These are phyloP conservation scores for Penicillium cinerascens DNA, from an alignment of 495 filamentous ascomycete genomes.

Conservation along the genomic window DNA sequence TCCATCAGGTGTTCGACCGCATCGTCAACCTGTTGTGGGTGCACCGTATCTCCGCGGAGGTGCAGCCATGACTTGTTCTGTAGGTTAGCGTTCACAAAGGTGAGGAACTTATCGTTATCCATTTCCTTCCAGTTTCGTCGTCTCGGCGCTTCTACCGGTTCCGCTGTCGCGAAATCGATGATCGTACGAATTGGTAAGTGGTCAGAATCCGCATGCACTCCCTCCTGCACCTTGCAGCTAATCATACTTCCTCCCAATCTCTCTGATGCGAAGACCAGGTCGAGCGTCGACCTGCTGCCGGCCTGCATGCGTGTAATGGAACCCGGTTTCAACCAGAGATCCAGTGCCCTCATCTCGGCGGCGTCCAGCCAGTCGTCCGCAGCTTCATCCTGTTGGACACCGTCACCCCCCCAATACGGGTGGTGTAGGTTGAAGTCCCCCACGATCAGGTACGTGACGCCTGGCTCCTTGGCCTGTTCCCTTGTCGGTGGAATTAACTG, in stretches of 20 bases:
- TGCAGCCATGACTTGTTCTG: no score
- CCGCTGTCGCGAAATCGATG: background rate
- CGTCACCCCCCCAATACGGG: slow-evolving; percentile 9
- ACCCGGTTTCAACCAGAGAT: slow-evolving; percentile 3
- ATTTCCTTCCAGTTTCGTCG: slow-evolving; percentile 14
- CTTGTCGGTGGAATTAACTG: background rate
- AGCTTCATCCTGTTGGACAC: background rate
- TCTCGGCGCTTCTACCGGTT: background rate
- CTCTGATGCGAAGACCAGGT: slow-evolving; percentile 2
- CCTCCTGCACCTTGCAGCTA: background rate
- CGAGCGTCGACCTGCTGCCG: slow-evolving; percentile 2
- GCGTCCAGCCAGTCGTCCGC: slow-evolving; percentile 2
- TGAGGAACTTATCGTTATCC: slow-evolving; percentile 4
- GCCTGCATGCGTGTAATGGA: slow-evolving; percentile 1
- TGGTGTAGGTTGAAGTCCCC: slow-evolving; percentile 28
- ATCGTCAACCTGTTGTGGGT: background rate
- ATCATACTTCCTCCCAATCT: background rate
- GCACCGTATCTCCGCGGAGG: no score
- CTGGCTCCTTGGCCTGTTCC: background rate
- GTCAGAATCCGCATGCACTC: slow-evolving; percentile 5
- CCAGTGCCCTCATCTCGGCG: background rate
- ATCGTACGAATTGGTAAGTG: slow-evolving; percentile 5
- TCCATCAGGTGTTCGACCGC: background rate
- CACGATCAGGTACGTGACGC: slow-evolving; percentile 9
- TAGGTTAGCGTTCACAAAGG: no score